Evolutionary conservation across 257 asterid species (phyloP), one percentile per base, ranked within the genome.

Genomic region (Ilex asprella): DNA sequence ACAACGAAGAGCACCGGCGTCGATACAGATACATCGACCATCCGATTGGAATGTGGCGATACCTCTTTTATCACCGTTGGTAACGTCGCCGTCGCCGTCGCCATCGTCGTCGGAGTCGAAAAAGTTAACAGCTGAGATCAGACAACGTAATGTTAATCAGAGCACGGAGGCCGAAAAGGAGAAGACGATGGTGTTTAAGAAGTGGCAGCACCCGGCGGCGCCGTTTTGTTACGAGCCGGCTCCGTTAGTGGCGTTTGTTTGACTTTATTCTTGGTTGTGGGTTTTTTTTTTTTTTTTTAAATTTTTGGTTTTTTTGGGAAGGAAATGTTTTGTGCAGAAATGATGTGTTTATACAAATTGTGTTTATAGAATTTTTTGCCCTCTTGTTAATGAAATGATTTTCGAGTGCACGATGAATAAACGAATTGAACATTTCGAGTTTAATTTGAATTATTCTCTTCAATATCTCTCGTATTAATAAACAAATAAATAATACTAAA

Each of bases 201-300:
- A 66, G 47, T 84, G 91, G 91, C 83, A 81, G 75, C 90, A 84
- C 61, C 94, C 94, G 43, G 85, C 91, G 39, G 87, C 87, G 70
- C 91, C 91, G 74, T 84, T 78, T 67, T 55, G 76, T 15, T 79
- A 81, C 52, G 87, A 81, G 32, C 71, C 83, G 75, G 72, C 78
- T 56, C 80, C 82, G 69, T 63, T 74, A 39, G 31, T 55, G 70
- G 83, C 87, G 43, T 88, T 83, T 67, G 78, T 79, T 10, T 73
- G 68, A 73, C 81, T 1, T 53, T 13, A 54, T 13, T 27, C 5
- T 7, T 43, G 49, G 5, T 35, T 65, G 53, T 16, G 15, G 2
- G 6, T 6, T 4, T 35, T 32, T 51, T 9, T 30, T 63, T 60
- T 15, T 3, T 11, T 3, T n/a, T 27, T 0, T 35, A 7, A 7